Evolutionary conservation across 176 grass and related monocot genomes (phyloP), one percentile per base, ranked within the genome.

Genomic region (Ananas comosus): DNA sequence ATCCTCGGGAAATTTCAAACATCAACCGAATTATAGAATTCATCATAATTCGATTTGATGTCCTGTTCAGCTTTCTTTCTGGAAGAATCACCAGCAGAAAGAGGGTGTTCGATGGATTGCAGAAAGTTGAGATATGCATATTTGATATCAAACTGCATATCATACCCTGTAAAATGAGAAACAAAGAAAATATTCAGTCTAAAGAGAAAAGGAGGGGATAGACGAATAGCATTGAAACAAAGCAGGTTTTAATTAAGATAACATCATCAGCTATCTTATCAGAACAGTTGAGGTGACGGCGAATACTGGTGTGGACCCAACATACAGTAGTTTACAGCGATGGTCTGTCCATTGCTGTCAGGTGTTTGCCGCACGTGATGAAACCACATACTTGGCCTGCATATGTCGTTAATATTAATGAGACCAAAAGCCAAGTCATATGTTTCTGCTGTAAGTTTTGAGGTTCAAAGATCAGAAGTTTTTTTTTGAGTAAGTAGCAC

Each of bases 61-160:
- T 58, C 18, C 54, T 58, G 54, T 9, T 58, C 54, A 58, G 13
- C 54, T 58, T 58, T 17, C 54, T 58, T 13, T 58, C 6, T 17
- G 6, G 54, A 58, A 58, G 54, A 58, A 58, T 18, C 54, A 58
- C 2, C 14, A 58, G 54, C 54, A 58, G 13, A 17, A 14, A 58
- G 54, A 58, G 54, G 13, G 63, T 83, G 72, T 14, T 80, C 69
- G 50, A 91, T 1, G 14, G 89, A 88, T 64, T 82, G 76, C 68
- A 97, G 66, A 79, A 92, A 88, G 78, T 87, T 97, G 69, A 87
- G 92, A 80, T 90, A 97, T 50, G 94, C 89, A 79, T 90, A 97
- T 70, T 92, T 97, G 51, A 97, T 90, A 75, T 97, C 94, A 70
- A 97, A 97, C 54, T 88, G 84, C 93, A 92, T 97, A 49, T 97